Base-by-base conservation (phyloP, 2,329 filamentous ascomycete species). In the Cladosporium velox region DNA sequence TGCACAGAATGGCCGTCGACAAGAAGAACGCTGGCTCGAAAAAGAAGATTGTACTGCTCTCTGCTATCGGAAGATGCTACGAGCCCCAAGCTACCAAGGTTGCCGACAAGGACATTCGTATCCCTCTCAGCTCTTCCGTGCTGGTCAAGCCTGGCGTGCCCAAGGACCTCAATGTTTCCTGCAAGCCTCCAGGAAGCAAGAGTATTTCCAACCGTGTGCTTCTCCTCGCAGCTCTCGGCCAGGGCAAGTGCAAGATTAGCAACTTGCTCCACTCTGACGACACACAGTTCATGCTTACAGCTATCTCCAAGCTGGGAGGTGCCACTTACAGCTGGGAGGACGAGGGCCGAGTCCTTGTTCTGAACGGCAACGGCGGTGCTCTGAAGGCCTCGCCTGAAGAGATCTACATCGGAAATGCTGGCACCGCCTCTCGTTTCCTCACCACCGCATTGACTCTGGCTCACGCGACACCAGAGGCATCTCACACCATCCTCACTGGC, bases 21-120 rank as follows among this genome's bases (percentile, higher is more conserved):
- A 99, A 99, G 86, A 99, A 99, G 84, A 99, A 99, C 71, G 91
- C 96, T 54, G 95, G 95, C 1, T 87, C 87, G 67, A 93, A 94
- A 79, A 99, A 99, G 84, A 98, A 97, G 80, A 91, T 99, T 69
- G 94, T 97, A 7, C 86, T 99, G 8, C 84, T 99, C 12, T 93
- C 93, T 0, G 91, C 91, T 14, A 96, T 99, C 75, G 95, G 95
- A 66, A 88, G 90, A 73, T 96, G 93, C 0, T 81, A 94, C 74
- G 95, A 99, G 80, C 90, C 88, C 64, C 91, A 90, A 77, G 95
- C 95, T 32, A 97, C 90, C 72, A 88, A 92, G 11, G 93, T 98
- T n/a, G 86, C 90, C 12, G 96, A 99, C 76, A 85, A 87, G 69
- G 88, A 91, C 66, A 96, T 99, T 73, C 87, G 90, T 70, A 85